These are phyloP conservation scores for Chaetomium sp. DNA, from an alignment of 2,329 filamentous ascomycete genomes.

Conservation along the genomic window DNA sequence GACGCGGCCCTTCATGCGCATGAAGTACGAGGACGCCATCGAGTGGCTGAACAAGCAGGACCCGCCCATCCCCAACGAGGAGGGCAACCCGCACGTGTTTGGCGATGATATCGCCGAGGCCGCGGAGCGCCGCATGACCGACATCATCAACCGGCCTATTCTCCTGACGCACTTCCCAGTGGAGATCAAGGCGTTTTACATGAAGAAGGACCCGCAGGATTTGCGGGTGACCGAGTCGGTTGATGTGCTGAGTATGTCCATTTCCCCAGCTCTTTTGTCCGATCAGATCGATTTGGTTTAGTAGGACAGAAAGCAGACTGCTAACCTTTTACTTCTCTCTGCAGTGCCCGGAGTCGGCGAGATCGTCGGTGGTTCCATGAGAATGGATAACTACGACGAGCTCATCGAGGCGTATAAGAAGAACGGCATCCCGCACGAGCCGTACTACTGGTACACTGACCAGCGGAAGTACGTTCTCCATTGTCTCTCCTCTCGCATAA, in stretches of 20 bases:
- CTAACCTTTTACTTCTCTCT: not conserved
- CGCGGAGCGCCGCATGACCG: conserved; percentile 93
- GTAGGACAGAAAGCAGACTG: not conserved
- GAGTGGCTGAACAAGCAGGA: conserved; percentile 86
- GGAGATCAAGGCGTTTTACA: conserved; percentile 99
- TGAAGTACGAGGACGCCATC: conserved; percentile 92
- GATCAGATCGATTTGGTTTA: not conserved
- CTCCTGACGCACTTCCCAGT: conserved; percentile 95
- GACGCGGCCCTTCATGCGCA: conserved; percentile 80
- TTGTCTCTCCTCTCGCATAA: not conserved
- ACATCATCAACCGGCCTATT: conserved; percentile 91
- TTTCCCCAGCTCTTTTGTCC: not conserved
- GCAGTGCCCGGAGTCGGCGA: conserved; percentile 86
- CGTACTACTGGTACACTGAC: conserved; percentile 71
- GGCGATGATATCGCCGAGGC: conserved; percentile 98
- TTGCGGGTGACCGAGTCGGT: conserved; percentile 85
- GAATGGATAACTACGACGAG: conserved; percentile 87
- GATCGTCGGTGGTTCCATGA: conserved; percentile 95
- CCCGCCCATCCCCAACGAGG: conserved; percentile 76
- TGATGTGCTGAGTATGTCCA: conserved; percentile 48
- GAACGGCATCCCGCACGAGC: conserved; percentile 65
- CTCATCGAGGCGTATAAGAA: conserved; percentile 81
- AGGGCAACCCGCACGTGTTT: conserved; percentile 81
- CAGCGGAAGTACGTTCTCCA: conserved; percentile 71
- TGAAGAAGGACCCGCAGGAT: conserved; percentile 81